Base-by-base conservation (phyloP, 1,284 basidiomycete species). In the Sporisorium iseilematis-ciliati region DNA sequence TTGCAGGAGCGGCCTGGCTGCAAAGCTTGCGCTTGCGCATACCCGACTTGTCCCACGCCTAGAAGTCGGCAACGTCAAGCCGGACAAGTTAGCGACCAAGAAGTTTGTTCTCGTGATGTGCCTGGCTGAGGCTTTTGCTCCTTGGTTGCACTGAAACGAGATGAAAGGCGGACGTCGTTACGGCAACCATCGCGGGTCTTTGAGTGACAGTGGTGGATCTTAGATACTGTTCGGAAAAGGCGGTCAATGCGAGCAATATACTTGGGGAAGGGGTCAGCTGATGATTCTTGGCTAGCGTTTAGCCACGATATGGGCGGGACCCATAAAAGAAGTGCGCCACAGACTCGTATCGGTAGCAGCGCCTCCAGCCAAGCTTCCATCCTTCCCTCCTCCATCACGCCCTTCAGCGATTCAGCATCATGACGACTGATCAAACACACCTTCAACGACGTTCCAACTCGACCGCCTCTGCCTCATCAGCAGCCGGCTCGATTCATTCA, bases 391-490 rank as follows among this genome's bases (percentile, higher is more conserved):
- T 49, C 6, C 29, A n/a, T 16, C 48, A 4, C 2, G 5, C 7
- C 23, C 12, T 6, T 49, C 16, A 2, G 18, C 5, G 4, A 16
- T 26, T 31, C n/a, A 11, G 4, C 29, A 65, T 3, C 10, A 69
- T 64, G 66, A 69, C 52, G 1, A 46, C 21, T 14, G 52, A 59
- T 7, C 18, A 26, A 2, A 18, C 35, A 3, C 45, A n/a, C 16
- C 25, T 29, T 12, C 49, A 53, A 16, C 41, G 58, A 29, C 25
- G 54, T 3, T 63, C 61, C n/a, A 33, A 42, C 10, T 69, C 61
- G 1, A 20, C 60, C 0, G 38, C 57, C 2, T 64, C 66, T 0
- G 43, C 48, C 14, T 20, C 55, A 2, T 61, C 65, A 3, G n/a
- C 23, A 11, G 40, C 58, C 1, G 49, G 42, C 21, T 57, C 59